Conservation (phyloP, 805 yeast genomes). For the Spencermartinsiella europaea region DNA sequence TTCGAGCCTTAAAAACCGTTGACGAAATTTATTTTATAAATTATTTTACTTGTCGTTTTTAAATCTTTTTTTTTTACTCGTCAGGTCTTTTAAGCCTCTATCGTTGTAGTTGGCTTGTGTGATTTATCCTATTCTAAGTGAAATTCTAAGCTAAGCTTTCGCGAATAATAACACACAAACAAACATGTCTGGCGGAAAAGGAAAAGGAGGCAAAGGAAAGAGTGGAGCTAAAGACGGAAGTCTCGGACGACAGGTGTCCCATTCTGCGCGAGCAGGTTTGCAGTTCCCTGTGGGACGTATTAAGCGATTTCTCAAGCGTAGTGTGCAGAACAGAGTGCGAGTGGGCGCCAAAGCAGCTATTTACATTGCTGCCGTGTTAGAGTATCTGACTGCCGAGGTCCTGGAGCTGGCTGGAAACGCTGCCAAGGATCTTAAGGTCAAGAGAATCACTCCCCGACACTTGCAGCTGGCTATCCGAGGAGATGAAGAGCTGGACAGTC, state of each 20-base stretch:
- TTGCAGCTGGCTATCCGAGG: constrained; percentile 95
- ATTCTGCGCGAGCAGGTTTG: constrained; percentile 90
- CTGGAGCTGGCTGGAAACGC: constrained; percentile 98
- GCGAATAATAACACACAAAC: background rate
- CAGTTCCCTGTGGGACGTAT: constrained; percentile 97
- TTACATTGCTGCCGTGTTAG: constrained; percentile 91
- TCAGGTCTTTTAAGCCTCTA: background rate
- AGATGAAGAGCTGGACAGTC: constrained; percentile 93
- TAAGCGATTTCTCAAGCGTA: constrained; percentile 88
- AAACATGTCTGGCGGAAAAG: constrained; percentile 82
- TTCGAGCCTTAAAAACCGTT: background rate
- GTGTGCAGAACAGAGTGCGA: constrained; percentile 77
- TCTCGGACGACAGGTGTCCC: constrained; percentile 61
- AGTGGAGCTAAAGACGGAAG: constrained; percentile 73
- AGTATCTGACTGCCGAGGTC: constrained; percentile 94
- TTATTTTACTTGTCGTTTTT: background rate
- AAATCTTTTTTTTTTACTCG: constrained; percentile 1
- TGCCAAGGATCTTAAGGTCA: constrained; percentile 89
- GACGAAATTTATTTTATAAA: background rate
- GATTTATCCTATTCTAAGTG: no score
- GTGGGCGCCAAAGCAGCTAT: constrained; percentile 90
- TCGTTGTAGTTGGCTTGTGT: no score
- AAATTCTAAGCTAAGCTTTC: no score
- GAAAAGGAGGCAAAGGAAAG: constrained; percentile 95
- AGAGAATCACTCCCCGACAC: constrained; percentile 97